Evolutionary conservation across 257 asterid species (phyloP).

Genomic region (Hygrophila difformis): DNA sequence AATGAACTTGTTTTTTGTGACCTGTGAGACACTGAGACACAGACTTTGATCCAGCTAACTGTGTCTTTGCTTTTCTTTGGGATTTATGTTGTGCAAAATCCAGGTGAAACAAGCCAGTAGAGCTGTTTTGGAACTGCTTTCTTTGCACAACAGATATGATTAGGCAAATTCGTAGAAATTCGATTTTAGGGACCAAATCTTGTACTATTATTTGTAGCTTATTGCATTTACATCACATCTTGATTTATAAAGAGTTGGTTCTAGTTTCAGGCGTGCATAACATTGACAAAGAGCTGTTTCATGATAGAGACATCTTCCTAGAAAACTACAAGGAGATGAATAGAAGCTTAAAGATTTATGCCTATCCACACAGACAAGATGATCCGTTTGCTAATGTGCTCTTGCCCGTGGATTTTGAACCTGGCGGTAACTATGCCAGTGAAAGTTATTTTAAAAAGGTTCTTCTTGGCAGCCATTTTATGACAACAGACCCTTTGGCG

Average conservation of each 20-base stretch:
- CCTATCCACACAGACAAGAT: constrained; percentile 51
- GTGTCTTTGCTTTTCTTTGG: too few species aligned
- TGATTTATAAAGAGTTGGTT: constrained; percentile 14
- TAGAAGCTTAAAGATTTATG: constrained; percentile 48
- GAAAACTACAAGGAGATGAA: constrained; percentile 69
- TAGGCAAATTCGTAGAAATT: not conserved
- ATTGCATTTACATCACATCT: constrained; percentile 10
- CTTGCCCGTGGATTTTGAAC: constrained; percentile 57
- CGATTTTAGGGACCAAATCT: not conserved
- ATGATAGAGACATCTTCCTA: constrained; percentile 49
- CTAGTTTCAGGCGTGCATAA: constrained; percentile 30
- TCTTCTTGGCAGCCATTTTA: constrained; percentile 61
- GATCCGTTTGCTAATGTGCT: constrained; percentile 69
- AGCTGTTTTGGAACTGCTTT: too few species aligned
- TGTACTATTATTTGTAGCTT: constrained; percentile 10
- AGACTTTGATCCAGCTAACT: too few species aligned
- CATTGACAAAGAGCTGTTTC: constrained; percentile 39
- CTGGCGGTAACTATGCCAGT: constrained; percentile 86
- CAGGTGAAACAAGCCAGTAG: too few species aligned
- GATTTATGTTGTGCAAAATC: too few species aligned
- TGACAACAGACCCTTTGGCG: constrained; percentile 43
- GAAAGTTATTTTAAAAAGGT: constrained; percentile 88
- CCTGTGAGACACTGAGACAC: not conserved
- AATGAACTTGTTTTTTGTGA: not conserved
- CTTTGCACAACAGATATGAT: not conserved